Evolutionary conservation across 1,139 yeast genomes (phyloP), one percentile per base, ranked within the genome.

Genomic region (Diutina neorugosa): DNA sequence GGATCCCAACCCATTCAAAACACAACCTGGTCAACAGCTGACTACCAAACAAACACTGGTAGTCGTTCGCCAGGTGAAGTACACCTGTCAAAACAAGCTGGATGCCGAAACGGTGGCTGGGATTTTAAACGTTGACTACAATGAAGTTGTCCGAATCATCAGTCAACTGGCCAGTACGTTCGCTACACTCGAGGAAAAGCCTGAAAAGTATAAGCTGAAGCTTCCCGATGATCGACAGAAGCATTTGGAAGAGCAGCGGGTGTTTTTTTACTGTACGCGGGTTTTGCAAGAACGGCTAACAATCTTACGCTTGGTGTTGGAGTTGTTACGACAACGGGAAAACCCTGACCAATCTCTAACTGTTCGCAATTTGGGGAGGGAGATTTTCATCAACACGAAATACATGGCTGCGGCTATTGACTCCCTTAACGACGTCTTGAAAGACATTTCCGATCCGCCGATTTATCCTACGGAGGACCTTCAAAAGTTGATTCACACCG

Each of bases 201-300:
- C 21, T 64, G 61, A 51, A 65, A 65, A 47, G 3, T 58, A 67
- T 44, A 66, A 67, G 52, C 65, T 69, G 51, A 72, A 69, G 54
- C 61, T 71, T 49, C 68, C 74, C 3, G 73, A 71, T 55, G 73
- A 72, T 52, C 59, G 71, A 42, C 71, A 69, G 51, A 63, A 61
- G 44, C 59, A 62, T 52, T 58, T 64, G 53, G 70, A 69, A 56
- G 65, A 63, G 44, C 69, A 66, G 52, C 63, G 69, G 51, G 60
- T 69, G 19, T 54, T 58, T 34, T 58, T 71, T 34, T 69, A 74
- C 60, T 63, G 69, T 2, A 61, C 68, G 19, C 66, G 65, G 19
- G 66, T 77, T 2, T 63, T 78, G 54, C 64, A 71, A 55, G 84
- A 81, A 57, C 69, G 80, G 61, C 65, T 82, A 57, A 63, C 70